Evolutionary conservation across 1,284 basidiomycete species (phyloP), one percentile per base, ranked within the genome.

Genomic region (Cystobasidium pallidum): DNA sequence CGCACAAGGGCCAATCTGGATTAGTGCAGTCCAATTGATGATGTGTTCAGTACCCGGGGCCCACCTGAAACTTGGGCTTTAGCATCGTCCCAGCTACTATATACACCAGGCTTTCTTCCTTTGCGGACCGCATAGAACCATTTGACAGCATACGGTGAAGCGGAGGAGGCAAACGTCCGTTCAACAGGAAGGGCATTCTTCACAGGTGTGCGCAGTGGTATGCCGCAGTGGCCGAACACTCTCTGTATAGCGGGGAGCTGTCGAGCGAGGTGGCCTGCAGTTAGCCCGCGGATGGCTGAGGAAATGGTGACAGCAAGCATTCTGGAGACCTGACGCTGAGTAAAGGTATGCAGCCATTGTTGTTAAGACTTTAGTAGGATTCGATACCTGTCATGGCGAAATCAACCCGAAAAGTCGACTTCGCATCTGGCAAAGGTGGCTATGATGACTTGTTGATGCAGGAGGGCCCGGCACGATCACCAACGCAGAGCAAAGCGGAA

Each of bases 1-100:
- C n/a, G n/a, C n/a, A n/a, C n/a, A n/a, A n/a, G n/a, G n/a, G n/a
- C n/a, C n/a, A n/a, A n/a, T n/a, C n/a, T n/a, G n/a, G n/a, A n/a
- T n/a, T n/a, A n/a, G n/a, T n/a, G n/a, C n/a, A n/a, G n/a, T n/a
- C n/a, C n/a, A n/a, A n/a, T n/a, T n/a, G n/a, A n/a, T n/a, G n/a
- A n/a, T 41, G 39, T 26, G 26, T 32, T 43, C 43, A 2, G 19
- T 15, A 7, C 43, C 11, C 19, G n/a, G n/a, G 39, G 52, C 51
- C 6, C 26, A 66, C 64, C 64, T 21, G 4, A 3, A 13, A 66
- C 64, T 41, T 66, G 64, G 15, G 43, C 34, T 30, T 66, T 57
- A 1, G 64, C 51, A 26, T 66, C 64, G 17, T 54, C 64, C 64
- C 64, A 66, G 21, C n/a, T 55, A 4, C 34, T 34, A 28, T 66